These are phyloP conservation scores for Xanthoconium stramineum DNA, from an alignment of 768 basidiomycete genomes.

Conservation along the genomic window DNA sequence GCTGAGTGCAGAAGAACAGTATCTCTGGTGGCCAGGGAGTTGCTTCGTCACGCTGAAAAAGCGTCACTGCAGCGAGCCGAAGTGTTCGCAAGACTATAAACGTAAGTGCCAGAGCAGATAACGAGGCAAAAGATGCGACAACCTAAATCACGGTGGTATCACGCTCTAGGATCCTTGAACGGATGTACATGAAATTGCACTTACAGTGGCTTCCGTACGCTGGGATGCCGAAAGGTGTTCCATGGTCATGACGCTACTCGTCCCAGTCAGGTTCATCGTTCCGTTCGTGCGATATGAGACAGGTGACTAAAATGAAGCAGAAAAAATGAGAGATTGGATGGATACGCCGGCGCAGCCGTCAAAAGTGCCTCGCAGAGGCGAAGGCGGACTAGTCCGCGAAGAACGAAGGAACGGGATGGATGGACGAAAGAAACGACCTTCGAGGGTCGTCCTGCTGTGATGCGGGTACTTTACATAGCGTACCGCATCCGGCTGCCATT, in stretches of 20 bases:
- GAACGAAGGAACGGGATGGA: constrained; percentile 18
- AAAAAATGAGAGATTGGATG: constrained; percentile 5
- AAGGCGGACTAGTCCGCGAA: constrained; percentile 35
- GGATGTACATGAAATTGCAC: constrained; percentile 1
- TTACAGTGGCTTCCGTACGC: constrained; percentile 19
- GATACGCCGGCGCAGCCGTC: constrained; percentile 23
- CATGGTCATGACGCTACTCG: neutral
- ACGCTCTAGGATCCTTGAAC: neutral
- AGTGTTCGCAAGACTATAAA: constrained; percentile 47
- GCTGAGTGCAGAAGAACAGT: constrained; percentile 67
- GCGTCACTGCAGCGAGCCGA: constrained; percentile 42
- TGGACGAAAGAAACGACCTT: constrained; percentile 17
- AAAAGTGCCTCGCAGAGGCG: constrained; percentile 30
- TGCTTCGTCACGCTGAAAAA: constrained; percentile 26
- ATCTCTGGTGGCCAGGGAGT: constrained; percentile 40
- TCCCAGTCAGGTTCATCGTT: constrained; percentile 3
- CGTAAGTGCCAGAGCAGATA: constrained; percentile 52
- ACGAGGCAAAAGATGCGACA: constrained; percentile 50
- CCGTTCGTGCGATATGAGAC: neutral
- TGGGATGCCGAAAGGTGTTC: constrained; percentile 13
- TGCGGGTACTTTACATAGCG: neutral
- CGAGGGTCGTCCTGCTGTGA: neutral
- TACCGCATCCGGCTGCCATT: neutral
- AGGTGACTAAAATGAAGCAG: neutral
- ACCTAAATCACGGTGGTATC: constrained; percentile 25